A percentile compares a stretch with the other conserved stretches of the same genome.
Conservation (phyloP, 768 basidiomycete genomes). For the Vararia minispora region DNA sequence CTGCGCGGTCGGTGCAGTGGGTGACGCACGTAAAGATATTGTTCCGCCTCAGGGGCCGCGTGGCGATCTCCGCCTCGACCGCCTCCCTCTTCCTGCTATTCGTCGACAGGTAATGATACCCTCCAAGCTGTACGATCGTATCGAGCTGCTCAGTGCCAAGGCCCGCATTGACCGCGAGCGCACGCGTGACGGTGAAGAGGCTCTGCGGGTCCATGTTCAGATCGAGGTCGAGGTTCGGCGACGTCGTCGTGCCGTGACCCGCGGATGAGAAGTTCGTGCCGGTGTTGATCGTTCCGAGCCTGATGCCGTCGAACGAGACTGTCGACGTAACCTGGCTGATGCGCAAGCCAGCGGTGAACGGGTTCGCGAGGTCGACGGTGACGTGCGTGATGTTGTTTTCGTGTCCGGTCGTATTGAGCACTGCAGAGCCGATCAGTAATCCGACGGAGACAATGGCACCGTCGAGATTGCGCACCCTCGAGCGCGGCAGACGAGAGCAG, state of each 20-base stretch:
- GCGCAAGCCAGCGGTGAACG: constrained; percentile 48
- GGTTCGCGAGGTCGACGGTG: constrained; percentile 50
- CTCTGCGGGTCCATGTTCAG: constrained; percentile 59
- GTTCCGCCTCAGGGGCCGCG: too few species aligned
- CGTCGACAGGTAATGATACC: constrained; percentile 39
- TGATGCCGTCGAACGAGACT: constrained; percentile 51
- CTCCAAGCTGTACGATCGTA: constrained; percentile 54
- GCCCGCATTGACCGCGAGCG: constrained; percentile 53
- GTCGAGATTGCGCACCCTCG: constrained; percentile 26
- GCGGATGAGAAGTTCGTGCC: constrained; percentile 36
- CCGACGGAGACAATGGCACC: neutral
- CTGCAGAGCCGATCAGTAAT: constrained; percentile 19
- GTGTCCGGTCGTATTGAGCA: constrained; percentile 53
- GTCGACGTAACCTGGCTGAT: constrained; percentile 50
- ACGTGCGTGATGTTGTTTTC: constrained; percentile 56
- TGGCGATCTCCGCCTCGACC: constrained; percentile 16
- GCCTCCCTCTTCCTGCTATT: constrained; percentile 20
- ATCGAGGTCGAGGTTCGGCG: constrained; percentile 45
- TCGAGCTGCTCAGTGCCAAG: constrained; percentile 51
- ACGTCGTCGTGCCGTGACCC: constrained; percentile 43
- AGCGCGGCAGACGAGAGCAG: constrained; percentile 47
- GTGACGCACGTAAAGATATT: constrained; percentile 44
- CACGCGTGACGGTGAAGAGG: constrained; percentile 64
- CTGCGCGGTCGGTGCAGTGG: neutral
- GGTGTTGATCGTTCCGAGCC: constrained; percentile 49